These are phyloP conservation scores for Neurospora sublineolata DNA, from an alignment of 495 filamentous ascomycete species.

Conservation along the genomic window DNA sequence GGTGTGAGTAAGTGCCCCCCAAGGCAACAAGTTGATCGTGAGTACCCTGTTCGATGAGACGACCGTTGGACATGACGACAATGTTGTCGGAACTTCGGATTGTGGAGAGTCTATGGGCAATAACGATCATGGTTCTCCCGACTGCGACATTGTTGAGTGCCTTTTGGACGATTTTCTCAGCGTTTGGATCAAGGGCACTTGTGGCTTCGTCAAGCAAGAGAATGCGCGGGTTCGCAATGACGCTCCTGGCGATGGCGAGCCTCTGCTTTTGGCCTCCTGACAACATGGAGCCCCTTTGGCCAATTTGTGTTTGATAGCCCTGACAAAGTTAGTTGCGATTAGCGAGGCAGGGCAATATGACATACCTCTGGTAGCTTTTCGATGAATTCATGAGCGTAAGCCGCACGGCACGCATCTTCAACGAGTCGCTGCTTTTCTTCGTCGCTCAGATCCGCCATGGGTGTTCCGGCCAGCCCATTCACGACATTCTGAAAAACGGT, in stretches of 20 bases:
- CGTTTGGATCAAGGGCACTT: constrained; percentile 56
- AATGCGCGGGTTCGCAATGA: constrained; percentile 59
- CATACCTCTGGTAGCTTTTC: constrained; percentile 37
- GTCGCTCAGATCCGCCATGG: constrained; percentile 34
- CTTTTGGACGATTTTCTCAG: constrained; percentile 54
- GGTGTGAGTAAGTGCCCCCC: constrained; percentile 32
- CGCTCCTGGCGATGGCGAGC: constrained; percentile 53
- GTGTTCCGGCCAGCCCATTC: constrained; percentile 47
- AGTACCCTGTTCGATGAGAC: constrained; percentile 50
- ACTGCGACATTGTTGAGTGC: constrained; percentile 52
- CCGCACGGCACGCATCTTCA: constrained; percentile 42
- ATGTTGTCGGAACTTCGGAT: constrained; percentile 58
- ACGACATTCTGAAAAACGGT: constrained; percentile 54
- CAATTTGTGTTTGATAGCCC: constrained; percentile 47
- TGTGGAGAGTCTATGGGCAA: constrained; percentile 56
- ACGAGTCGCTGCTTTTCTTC: constrained; percentile 41
- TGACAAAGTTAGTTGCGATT: not conserved
- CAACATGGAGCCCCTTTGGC: constrained; percentile 35
- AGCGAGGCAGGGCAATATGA: not conserved
- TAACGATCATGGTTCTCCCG: constrained; percentile 60
- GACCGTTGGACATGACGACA: constrained; percentile 47
- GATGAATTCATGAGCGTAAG: constrained; percentile 47
- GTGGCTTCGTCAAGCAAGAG: constrained; percentile 73
- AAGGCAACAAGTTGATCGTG: constrained; percentile 50
- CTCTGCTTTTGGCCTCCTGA: constrained; percentile 50